phyloP scores from a whole-genome alignment of 1,139 yeast genomes.

The Hemisphaericaspora lyxosophila region DNA sequence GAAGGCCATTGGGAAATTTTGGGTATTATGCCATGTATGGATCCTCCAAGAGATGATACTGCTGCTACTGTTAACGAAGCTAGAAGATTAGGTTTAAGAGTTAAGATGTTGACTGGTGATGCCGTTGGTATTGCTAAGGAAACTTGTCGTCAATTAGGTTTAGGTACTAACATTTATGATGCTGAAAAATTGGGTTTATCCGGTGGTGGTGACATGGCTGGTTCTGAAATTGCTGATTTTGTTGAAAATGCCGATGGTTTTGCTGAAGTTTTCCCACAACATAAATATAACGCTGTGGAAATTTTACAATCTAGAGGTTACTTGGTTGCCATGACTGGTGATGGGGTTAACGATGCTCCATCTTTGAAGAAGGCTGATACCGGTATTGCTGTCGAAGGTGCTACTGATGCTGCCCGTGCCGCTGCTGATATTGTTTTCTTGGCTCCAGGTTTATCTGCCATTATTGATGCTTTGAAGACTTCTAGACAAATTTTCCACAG shows the following conservation, averaged over 20 bases:
- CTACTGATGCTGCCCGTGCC: constrained; percentile 94
- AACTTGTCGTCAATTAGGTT: constrained; percentile 96
- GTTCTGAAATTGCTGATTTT: constrained; percentile 93
- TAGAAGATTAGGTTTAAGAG: constrained; percentile 88
- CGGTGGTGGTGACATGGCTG: constrained; percentile 96
- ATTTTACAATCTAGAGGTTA: constrained; percentile 88
- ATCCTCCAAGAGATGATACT: constrained; percentile 98
- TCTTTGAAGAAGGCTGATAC: constrained; percentile 95
- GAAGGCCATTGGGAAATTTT: constrained; percentile 98
- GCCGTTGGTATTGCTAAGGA: constrained; percentile 99
- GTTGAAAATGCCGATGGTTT: constrained; percentile 97
- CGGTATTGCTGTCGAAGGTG: constrained; percentile 97
- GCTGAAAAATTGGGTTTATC: constrained; percentile 96
- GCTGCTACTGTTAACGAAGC: constrained; percentile 95
- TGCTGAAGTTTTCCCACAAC: constrained; percentile 97
- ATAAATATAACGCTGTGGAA: constrained; percentile 90
- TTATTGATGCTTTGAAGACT: constrained; percentile 89
- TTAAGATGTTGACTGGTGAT: constrained; percentile 98
- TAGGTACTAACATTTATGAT: constrained; percentile 95
- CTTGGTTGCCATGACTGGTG: constrained; percentile 98
- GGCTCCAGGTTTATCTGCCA: constrained; percentile 95
- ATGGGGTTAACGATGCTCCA: constrained; percentile 97
- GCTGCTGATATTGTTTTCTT: constrained; percentile 96
- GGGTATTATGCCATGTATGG: constrained; percentile 99
- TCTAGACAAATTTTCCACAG: constrained; percentile 98